Base-by-base conservation (phyloP, 2,329 filamentous ascomycete genomes). In the Microdochium nivale region DNA sequence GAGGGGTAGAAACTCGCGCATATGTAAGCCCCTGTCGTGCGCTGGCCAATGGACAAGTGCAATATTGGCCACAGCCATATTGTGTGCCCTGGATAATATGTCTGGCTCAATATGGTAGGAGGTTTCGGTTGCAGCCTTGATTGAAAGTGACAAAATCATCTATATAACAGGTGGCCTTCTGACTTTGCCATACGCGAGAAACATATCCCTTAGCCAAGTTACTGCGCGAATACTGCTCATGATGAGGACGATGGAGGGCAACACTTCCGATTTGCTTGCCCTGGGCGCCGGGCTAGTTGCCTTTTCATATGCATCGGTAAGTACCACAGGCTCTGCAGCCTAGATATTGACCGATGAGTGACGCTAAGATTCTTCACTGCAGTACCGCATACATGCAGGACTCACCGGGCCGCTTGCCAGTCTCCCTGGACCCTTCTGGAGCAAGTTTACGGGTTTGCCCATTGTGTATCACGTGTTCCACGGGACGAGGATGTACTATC, bases 401-500 rank as follows among this genome's bases (percentile, higher is more conserved):
- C n/a, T 37, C 7, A 37, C 33, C 33, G 33, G 33, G n/a, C 33
- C 33, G 33, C 33, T 37, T 14, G 33, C 33, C 7, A 37, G 33
- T 14, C 33, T 62, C 2, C 60, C 59, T 2, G 60, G 60, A 4
- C 58, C 59, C 10, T 62, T 59, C 60, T 60, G 63, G 51, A 59
- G 58, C 2, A 56, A 54, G 30, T 61, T 58, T 55, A 63, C 58
- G 7, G 46, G 52, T 9, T 2, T 46, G 19, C 51, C 57, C 11
- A n/a, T 56, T 1, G 58, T 51, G 16, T 58, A 56, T 24, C 50
- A 56, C 4, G 25, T 37, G 1, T 2, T 60, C 16, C 37, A 13
- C 11, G 60, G 57, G 3, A 52, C 25, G 16, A 52, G 56, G 25
- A 54, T 59, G 13, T 55, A 23, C 40, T 63, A 58, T 49, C 53